Base-by-base conservation (phyloP, 1,139 yeast genomes). In the Debaryomycetaceae sp. region DNA sequence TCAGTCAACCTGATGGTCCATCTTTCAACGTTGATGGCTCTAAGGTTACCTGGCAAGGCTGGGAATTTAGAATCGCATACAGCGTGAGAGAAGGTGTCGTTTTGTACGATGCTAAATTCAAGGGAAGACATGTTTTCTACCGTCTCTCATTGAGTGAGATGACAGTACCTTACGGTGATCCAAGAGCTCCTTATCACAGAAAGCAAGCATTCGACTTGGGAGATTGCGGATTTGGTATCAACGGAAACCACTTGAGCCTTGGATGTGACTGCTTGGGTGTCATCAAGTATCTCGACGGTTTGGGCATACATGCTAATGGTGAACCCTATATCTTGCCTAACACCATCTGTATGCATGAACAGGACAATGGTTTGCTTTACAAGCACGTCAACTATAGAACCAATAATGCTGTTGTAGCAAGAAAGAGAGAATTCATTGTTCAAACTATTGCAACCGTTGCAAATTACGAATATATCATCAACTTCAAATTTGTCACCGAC, bases 121-220 rank as follows among this genome's bases (percentile, higher is more conserved):
- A 87, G 65, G 95, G 95, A 46, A 83, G 96, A 68, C 85, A 85
- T 47, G 71, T 83, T 39, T 83, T 87, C 65, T 87, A 88, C 76
- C 80, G 96, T 68, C 68, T 87, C 46, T 78, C 95, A 1, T 73
- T 87, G 54, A 81, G 88, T 41, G 96, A 88, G 69, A 88, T 88
- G 96, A 86, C 95, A 35, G 96, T 88, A 50, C 96, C 96, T 31
- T 88, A 88, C 61, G 95, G 91, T 60, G 95, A 87, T 63, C 95
- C 95, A 55, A 80, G 95, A 66, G 87, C 89, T 48, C 96, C 96
- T 51, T 83, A 81, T 70, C 95, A 87, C 71, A 81, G 96, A 75
- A 88, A 88, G 72, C 95, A 87, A 75, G 96, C 96, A 29, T 88
- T 88, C 58, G 96, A 88, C 66, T 77, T 88, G 60, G 96, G 96